These are phyloP conservation scores for Amanita pseudoporphyria DNA, from an alignment of 768 basidiomycete species.

Conservation along the genomic window DNA sequence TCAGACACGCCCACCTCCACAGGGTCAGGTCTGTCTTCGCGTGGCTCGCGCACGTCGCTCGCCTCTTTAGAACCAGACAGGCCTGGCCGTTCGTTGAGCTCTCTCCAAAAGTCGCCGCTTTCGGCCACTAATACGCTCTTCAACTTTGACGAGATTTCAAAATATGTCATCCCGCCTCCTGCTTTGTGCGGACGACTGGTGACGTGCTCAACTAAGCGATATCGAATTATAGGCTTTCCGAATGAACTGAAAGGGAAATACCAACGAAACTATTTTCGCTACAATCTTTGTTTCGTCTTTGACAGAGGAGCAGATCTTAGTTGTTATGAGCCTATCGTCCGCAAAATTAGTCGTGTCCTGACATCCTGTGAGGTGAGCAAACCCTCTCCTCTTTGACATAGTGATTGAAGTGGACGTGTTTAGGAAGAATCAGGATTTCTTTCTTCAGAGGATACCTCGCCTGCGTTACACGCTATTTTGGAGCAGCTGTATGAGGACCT, in stretches of 20 bases:
- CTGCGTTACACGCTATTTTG: constrained; percentile 70
- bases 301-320: constrained; percentile 84
- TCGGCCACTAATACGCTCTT: constrained; percentile 55
- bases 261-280: constrained; percentile 80
- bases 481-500: constrained; percentile 97
- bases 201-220: constrained; percentile 69
- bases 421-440: constrained; percentile 88
- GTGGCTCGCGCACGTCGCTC: constrained; percentile 43
- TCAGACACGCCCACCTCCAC: constrained; percentile 21
- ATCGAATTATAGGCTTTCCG: constrained; percentile 90
- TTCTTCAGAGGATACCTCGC: constrained; percentile 59
- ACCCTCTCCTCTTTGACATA: background rate
- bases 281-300: constrained; percentile 96
- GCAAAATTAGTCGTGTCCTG: constrained; percentile 89
- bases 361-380: constrained; percentile 75
- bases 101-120: constrained; percentile 38
- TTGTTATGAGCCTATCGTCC: constrained; percentile 92
- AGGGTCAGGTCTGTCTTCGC: constrained; percentile 26
- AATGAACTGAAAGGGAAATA: constrained; percentile 71
- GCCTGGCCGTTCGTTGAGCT: constrained; percentile 31
- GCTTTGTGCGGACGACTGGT: constrained; percentile 84
- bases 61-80: constrained; percentile 38
- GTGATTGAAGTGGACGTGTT: constrained; percentile 3
- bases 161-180: constrained; percentile 87
- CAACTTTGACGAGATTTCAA: constrained; percentile 85